Evolutionary conservation across 441 rosid genomes (phyloP), one percentile per base, ranked within the genome.

Genomic region (Croton setiger): DNA sequence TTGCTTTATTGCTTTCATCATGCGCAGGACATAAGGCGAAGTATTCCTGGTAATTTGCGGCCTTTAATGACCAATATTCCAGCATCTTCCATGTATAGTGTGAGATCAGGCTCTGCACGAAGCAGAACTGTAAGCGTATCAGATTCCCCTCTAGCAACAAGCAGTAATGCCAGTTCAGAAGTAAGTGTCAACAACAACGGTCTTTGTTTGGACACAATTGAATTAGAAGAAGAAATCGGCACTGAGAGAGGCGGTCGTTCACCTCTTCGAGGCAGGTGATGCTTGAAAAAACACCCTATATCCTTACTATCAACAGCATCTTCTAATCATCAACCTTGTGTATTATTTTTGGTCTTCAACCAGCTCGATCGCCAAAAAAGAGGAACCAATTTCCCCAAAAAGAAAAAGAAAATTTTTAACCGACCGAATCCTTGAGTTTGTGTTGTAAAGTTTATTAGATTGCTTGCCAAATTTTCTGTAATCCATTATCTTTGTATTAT

Each of bases 101-200:
- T 91, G 80, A 91, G 98, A 79, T 88, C 97, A 59, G 97, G 96
- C 66, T 86, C 87, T 66, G 52, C 88, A 68, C 77, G 88, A 68
- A 83, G 87, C 79, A 81, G 89, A 76, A 86, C 93, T 1, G 37
- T 85, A 69, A 90, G 94, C 57, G 93, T 86, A 33, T 80, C 88
- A 14, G 98, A 87, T 74, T 95, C 99, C 6, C 99, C 99, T 53
- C 77, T 87, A 21, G 98, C 96, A 60, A 95, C 97, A 21, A 95
- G 98, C 84, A 95, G 99, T 77, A 95, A 92, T 75, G 98, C 93
- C 53, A 95, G 99, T 77, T 95, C 99, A 4, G 99, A 95, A 79
- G 71, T 92, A 67, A 95, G 99, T 72, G 87, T 90, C 71, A 87
- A 84, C 77, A 90, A 87, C 66, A 90, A 85, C 47, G 92, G 93